A percentile compares a stretch with the other conserved stretches of the same genome.
Conservation (phyloP, 176 grass and related monocot species). For the Rhipidocladum racemiflorum region DNA sequence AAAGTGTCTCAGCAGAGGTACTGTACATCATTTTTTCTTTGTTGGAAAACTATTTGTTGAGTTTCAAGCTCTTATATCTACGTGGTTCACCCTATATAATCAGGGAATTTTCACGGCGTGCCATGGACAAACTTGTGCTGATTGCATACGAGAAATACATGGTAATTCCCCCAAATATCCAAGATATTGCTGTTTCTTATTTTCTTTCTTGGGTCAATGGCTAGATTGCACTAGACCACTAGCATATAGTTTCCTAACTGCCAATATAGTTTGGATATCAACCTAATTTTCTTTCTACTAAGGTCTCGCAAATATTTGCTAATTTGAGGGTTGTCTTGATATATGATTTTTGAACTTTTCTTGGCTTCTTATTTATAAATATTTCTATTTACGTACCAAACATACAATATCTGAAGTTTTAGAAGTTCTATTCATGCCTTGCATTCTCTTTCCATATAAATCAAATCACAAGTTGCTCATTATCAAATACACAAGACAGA, state of each 20-base stretch:
- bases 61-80: conserved; percentile 28
- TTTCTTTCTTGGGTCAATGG: conserved; percentile 16
- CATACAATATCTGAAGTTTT: neutral
- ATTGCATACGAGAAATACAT: conserved; percentile 66
- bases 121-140: conserved; percentile 60
- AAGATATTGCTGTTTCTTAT: conserved; percentile 29
- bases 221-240: neutral
- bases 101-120: conserved; percentile 54
- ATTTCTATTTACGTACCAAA: neutral
- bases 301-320: neutral
- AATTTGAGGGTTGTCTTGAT: conserved; percentile 19
- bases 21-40: conserved; percentile 12
- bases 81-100: neutral
- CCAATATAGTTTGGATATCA: neutral
- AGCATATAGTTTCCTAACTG: conserved; percentile 14
- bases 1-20: conserved; percentile 66
- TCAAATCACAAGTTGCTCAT: neutral
- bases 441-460: neutral
- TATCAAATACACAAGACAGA: neutral
- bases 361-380: neutral
- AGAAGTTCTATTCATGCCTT: neutral
- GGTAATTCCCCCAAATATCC: conserved; percentile 43
- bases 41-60: conserved; percentile 19
- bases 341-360: neutral
- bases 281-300: conserved; percentile 21